Conservation (phyloP, 1,284 basidiomycete species). For the Meira miltonrushii region DNA sequence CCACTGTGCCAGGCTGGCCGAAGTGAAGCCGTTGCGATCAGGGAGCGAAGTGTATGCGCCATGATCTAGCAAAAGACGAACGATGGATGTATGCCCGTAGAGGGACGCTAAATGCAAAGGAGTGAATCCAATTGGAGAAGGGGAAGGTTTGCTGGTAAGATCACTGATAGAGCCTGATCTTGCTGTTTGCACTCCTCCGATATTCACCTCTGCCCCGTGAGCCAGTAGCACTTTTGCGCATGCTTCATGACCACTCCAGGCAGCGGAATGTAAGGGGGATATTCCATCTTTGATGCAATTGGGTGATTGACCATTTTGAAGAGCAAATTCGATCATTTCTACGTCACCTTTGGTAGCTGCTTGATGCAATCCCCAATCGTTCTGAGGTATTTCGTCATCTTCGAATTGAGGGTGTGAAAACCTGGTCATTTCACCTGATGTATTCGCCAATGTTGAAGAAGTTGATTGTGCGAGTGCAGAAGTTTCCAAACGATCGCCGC, state of each 20-base stretch:
- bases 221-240: conserved; percentile 36
- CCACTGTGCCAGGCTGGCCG: conserved; percentile 36
- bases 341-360: conserved; percentile 44
- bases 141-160: conserved; percentile 28
- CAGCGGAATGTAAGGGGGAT: conserved; percentile 44
- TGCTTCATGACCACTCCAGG: conserved; percentile 38
- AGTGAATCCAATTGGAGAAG: conserved; percentile 25
- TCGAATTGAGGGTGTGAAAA: too few relatives aligned
- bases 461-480: too few relatives aligned
- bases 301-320: conserved; percentile 45
- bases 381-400: conserved; percentile 1
- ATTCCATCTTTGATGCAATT: conserved; percentile 44
- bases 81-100: conserved; percentile 41
- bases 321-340: conserved; percentile 44
- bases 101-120: conserved; percentile 50
- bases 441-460: too few relatives aligned
- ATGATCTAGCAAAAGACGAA: conserved; percentile 36
- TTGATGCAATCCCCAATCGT: conserved; percentile 41
- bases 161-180: neutral
- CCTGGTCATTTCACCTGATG: too few relatives aligned
- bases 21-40: conserved; percentile 34
- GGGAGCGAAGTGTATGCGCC: conserved; percentile 35
- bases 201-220: conserved; percentile 46
- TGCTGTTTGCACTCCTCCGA: conserved; percentile 20
- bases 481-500: too few relatives aligned